Percentiles rank a stretch among this genome's conserved stretches.
Conservation (phyloP, 164 flowering plant genomes). For the Paratinospora sagittata region DNA sequence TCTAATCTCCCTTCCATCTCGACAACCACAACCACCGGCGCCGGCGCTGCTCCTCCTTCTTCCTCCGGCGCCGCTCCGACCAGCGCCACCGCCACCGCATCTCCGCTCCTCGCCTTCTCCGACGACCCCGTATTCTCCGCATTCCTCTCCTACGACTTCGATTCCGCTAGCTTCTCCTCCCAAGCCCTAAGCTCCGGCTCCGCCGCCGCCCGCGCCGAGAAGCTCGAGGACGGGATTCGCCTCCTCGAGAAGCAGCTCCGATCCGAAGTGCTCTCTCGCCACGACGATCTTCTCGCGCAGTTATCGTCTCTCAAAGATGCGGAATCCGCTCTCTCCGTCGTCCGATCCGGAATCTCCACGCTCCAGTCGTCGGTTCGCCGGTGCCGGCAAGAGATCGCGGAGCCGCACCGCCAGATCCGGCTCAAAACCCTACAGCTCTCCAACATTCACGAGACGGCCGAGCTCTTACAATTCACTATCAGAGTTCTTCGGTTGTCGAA, state of each 20-base stretch:
- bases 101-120: conserved; percentile 59
- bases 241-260: conserved; percentile 83
- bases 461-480: conserved; percentile 51
- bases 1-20: too few relatives aligned
- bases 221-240: conserved; percentile 71
- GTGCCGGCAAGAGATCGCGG: conserved; percentile 76
- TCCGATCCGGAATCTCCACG: conserved; percentile 60
- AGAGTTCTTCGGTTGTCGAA: conserved; percentile 23
- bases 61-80: too few relatives aligned
- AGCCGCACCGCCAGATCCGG: conserved; percentile 50
- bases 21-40: too few relatives aligned
- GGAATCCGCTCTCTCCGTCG: conserved; percentile 63
- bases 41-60: too few relatives aligned
- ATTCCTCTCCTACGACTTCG: conserved; percentile 76
- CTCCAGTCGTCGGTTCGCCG: conserved; percentile 76
- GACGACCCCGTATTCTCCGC: conserved; percentile 79
- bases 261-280: conserved; percentile 69
- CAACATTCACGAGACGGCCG: conserved; percentile 54
- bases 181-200: conserved; percentile 91
- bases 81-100: conserved; percentile 24
- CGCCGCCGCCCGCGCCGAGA: conserved; percentile 85
- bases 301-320: conserved; percentile 71
- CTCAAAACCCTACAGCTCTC: conserved; percentile 57
- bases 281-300: conserved; percentile 62
- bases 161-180: conserved; percentile 81